Evolutionary conservation across 768 basidiomycete genomes (phyloP), one percentile per base, ranked within the genome.

Genomic region (Agrocybe pediades): DNA sequence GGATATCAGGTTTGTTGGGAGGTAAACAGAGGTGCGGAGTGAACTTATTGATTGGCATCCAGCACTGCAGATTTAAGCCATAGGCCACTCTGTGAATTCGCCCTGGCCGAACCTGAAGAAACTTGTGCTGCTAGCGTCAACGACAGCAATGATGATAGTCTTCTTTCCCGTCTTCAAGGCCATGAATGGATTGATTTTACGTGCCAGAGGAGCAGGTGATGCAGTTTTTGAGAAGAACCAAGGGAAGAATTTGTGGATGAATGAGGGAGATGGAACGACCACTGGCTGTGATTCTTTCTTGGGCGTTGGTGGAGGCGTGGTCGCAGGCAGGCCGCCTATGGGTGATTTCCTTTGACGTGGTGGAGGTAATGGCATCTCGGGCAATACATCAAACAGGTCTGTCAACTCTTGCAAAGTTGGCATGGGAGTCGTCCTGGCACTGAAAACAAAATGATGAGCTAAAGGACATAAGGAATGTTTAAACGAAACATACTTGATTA

Each of bases 91-190:
- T 49, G 82, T 85, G 67, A 98, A 98, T 8, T 78, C 84, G 0
- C 92, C 91, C 64, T 94, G 80, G 6, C 88, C 86, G 59, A 98
- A 94, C 49, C 90, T 76, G 71, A 93, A 90, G 76, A 97, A 95
- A 59, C 90, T 89, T 40, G 87, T 87, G 57, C 81, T 92, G 8
- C 95, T 93, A 2, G 84, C 80, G 69, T 97, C 95, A 4, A 95
- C 94, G 2, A 82, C 92, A 1, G 95, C 95, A 44, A 98, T 81
- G 27, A 98, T 77, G 48, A 95, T 74, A 8, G 78, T 86, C 65
- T 92, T 91, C 66, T 87, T 90, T 0, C 96, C 96, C 24, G 84
- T 82, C 60, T 95, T 92, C 55, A 98, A 74, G 4, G 83, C 81
- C 56, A 84, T 80, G 63, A 96, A 95, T 0, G 92, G 89, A 60